Evolutionary conservation across 2,329 filamentous ascomycete genomes (phyloP).

Genomic region (Colletotrichum orbiculare): DNA sequence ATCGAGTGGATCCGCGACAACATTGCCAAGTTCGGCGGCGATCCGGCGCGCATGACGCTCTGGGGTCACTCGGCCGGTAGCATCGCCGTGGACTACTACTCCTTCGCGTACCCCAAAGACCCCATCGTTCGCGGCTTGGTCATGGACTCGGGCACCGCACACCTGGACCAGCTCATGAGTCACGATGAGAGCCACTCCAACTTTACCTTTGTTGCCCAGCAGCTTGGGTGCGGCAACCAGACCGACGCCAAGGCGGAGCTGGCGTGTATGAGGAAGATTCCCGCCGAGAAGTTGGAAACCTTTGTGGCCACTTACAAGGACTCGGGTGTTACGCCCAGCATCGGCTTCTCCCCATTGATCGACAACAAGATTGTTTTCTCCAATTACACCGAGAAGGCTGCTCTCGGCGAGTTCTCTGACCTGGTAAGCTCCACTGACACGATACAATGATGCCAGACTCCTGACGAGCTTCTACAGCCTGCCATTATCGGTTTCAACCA

Average conservation of each 20-base stretch:
- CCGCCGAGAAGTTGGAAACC: conserved; percentile 46
- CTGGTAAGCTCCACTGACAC: neutral
- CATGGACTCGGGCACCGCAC: conserved; percentile 48
- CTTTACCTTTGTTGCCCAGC: conserved; percentile 52
- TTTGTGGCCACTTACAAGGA: conserved; percentile 44
- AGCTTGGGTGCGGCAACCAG: conserved; percentile 50
- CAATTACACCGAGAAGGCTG: conserved; percentile 45
- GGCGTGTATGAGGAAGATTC: conserved; percentile 50
- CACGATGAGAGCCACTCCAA: conserved; percentile 49
- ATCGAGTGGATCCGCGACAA: conserved; percentile 64
- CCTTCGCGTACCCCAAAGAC: conserved; percentile 54
- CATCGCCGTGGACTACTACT: conserved; percentile 50
- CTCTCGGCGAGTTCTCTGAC: conserved; percentile 26
- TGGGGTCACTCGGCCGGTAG: conserved; percentile 61
- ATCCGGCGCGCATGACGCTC: conserved; percentile 55
- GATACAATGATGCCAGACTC: neutral
- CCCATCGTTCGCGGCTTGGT: conserved; percentile 54
- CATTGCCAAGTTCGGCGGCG: conserved; percentile 62
- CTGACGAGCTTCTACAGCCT: conserved; percentile 1
- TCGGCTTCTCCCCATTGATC: conserved; percentile 46
- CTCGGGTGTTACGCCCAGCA: conserved; percentile 39
- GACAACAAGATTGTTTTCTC: conserved; percentile 47
- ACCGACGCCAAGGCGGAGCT: conserved; percentile 45
- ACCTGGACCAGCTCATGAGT: conserved; percentile 44
- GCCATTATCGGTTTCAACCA: conserved; percentile 33